Evolutionary conservation across 805 yeast species (phyloP).

Genomic region (Ogataea pilisensis): DNA sequence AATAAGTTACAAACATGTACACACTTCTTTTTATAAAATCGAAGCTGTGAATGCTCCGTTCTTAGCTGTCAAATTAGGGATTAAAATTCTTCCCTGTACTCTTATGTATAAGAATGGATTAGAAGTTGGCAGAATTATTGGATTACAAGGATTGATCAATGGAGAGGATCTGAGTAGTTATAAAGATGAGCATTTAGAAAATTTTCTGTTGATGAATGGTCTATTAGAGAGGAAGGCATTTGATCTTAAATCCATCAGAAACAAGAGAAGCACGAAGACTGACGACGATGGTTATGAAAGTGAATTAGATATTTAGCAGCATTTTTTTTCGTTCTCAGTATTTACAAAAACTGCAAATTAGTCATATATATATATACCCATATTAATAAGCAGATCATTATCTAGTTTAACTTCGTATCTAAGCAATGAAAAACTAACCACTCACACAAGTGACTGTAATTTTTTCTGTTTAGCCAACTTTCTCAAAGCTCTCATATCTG

Average conservation of each 20-base stretch:
- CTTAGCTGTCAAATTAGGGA: slow-evolving; percentile 54
- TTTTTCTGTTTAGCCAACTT: slow-evolving; percentile 28
- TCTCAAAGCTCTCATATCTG: slow-evolving; percentile 69
- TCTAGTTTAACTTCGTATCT: no score
- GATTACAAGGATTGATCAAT: slow-evolving; percentile 56
- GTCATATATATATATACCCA: background rate
- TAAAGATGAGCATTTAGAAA: slow-evolving; percentile 46
- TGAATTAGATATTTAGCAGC: slow-evolving; percentile 31
- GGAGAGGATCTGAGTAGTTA: slow-evolving; percentile 42
- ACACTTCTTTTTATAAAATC: slow-evolving; percentile 49
- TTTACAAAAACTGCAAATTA: no score
- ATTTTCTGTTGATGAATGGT: slow-evolving; percentile 29
- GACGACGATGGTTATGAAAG: slow-evolving; percentile 33
- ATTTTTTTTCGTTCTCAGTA: no score
- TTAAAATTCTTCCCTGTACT: slow-evolving; percentile 71
- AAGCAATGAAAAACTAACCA: no score
- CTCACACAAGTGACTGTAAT: slow-evolving; percentile 2
- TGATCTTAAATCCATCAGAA: slow-evolving; percentile 23
- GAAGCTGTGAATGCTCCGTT: slow-evolving; percentile 70
- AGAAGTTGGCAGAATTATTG: slow-evolving; percentile 59
- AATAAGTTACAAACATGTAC: slow-evolving; percentile 56
- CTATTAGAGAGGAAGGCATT: slow-evolving; percentile 34
- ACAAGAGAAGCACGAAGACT: slow-evolving; percentile 4
- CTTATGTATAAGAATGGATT: slow-evolving; percentile 55
- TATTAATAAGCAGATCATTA: no score